These are phyloP conservation scores for Diutina sp. DNA, from an alignment of 1,139 yeast genomes.

Conservation along the genomic window DNA sequence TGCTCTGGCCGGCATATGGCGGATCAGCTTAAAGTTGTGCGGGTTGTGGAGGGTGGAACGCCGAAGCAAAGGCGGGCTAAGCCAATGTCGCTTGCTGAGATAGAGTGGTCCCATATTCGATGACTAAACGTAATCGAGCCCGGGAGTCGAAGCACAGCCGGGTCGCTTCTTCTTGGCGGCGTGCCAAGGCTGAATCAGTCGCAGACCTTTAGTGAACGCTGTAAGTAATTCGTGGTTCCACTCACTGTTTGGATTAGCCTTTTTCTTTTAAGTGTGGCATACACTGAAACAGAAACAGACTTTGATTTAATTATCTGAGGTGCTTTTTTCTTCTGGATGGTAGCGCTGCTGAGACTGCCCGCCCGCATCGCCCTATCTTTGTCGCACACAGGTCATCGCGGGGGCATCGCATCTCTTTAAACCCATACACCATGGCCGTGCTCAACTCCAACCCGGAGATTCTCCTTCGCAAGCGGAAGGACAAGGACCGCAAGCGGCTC, in stretches of 20 bases:
- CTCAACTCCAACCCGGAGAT: slow-evolving; percentile 66
- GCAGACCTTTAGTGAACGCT: too few species aligned
- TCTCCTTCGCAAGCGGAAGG: slow-evolving; percentile 63
- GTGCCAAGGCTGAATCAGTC: neutral
- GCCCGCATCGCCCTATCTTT: neutral
- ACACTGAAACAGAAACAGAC: neutral
- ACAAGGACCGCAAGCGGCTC: slow-evolving; percentile 57
- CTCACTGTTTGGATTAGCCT: too few species aligned
- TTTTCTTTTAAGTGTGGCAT: too few species aligned
- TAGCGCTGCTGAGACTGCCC: neutral
- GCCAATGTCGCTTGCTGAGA: too few species aligned
- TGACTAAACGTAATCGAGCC: neutral
- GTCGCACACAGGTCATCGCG: neutral
- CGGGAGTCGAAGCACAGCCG: neutral
- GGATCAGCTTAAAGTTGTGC: neutral
- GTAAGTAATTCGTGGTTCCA: too few species aligned
- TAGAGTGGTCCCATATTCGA: too few species aligned
- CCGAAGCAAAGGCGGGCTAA: too few species aligned
- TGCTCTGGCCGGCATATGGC: neutral
- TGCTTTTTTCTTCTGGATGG: neutral
- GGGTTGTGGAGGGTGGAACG: too few species aligned
- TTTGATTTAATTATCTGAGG: too few species aligned
- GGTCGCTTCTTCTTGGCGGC: neutral
- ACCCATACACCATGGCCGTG: slow-evolving; percentile 23
- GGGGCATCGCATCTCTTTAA: slow-evolving; percentile 4